A percentile compares a stretch with the other conserved stretches of the same genome.
phyloP scores from a whole-genome alignment of 1,139 yeast species.

The Pneumocystis murina region DNA sequence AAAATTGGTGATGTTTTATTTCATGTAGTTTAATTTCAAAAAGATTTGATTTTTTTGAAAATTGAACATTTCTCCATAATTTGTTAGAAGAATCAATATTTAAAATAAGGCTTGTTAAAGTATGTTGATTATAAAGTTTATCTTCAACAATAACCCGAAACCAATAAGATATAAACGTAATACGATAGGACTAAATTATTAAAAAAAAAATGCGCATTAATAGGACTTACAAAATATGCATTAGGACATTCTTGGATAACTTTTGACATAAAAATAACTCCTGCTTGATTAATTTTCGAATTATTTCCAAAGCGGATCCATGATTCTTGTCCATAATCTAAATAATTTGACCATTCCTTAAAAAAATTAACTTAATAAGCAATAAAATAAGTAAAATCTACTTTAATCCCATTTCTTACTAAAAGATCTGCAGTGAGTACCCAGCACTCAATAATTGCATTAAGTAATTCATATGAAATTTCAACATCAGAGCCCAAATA shows the following conservation, averaged over 20 bases:
- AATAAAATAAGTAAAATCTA: neutral
- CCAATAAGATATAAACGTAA: neutral
- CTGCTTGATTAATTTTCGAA: neutral
- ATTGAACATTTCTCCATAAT: neutral
- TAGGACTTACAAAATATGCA: neutral
- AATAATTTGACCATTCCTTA: slow-evolving; percentile 1
- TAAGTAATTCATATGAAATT: neutral
- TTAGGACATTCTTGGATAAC: neutral
- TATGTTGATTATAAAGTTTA: neutral
- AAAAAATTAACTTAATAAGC: neutral
- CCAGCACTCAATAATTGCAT: neutral
- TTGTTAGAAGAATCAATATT: neutral
- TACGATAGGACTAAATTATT: neutral
- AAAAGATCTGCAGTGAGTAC: neutral
- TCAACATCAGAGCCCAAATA: neutral
- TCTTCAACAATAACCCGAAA: neutral
- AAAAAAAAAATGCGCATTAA: neutral
- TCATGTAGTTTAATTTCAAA: neutral
- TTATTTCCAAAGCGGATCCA: slow-evolving; percentile 1
- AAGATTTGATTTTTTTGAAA: neutral
- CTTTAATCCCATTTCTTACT: neutral
- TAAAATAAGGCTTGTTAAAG: neutral
- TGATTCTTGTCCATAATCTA: slow-evolving; percentile 1
- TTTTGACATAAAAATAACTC: neutral
- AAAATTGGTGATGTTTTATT: neutral